phyloP scores from a whole-genome alignment of 2,329 filamentous ascomycete genomes.

The Ilyonectria destructans region DNA sequence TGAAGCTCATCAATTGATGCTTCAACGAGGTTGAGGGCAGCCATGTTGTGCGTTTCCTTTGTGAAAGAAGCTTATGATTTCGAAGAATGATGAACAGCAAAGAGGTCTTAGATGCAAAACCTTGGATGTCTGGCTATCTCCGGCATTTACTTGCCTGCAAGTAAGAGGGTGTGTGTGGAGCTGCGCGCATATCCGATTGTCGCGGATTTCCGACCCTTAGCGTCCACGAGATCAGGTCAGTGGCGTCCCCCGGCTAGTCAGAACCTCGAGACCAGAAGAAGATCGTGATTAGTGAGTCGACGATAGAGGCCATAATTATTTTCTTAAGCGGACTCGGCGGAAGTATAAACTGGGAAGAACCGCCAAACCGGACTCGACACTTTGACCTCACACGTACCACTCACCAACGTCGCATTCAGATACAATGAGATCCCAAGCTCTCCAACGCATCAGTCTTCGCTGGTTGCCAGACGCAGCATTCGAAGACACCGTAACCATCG shows the following conservation, averaged over 20 bases:
- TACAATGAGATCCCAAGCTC: constrained; percentile 28
- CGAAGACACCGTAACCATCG: constrained; percentile 44
- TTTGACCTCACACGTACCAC: neutral
- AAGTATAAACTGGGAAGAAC: neutral
- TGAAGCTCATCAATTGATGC: constrained; percentile 45
- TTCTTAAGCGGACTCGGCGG: neutral
- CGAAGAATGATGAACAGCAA: neutral
- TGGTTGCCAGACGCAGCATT: constrained; percentile 42
- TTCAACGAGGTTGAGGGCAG: constrained; percentile 38
- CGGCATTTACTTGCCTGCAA: neutral
- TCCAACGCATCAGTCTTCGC: constrained; percentile 44
- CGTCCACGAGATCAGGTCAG: too few species aligned
- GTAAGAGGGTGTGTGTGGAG: neutral
- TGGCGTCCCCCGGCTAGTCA: too few species aligned
- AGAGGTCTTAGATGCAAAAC: neutral
- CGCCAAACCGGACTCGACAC: neutral
- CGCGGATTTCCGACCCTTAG: neutral
- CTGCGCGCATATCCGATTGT: neutral
- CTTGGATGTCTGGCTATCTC: neutral
- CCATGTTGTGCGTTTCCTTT: neutral
- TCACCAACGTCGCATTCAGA: neutral
- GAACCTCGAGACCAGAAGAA: too few species aligned
- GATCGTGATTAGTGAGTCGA: neutral
- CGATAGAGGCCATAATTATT: neutral
- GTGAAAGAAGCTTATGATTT: neutral